phyloP scores from a whole-genome alignment of 1,284 basidiomycete species.

The Tylopilus orsonianus region DNA sequence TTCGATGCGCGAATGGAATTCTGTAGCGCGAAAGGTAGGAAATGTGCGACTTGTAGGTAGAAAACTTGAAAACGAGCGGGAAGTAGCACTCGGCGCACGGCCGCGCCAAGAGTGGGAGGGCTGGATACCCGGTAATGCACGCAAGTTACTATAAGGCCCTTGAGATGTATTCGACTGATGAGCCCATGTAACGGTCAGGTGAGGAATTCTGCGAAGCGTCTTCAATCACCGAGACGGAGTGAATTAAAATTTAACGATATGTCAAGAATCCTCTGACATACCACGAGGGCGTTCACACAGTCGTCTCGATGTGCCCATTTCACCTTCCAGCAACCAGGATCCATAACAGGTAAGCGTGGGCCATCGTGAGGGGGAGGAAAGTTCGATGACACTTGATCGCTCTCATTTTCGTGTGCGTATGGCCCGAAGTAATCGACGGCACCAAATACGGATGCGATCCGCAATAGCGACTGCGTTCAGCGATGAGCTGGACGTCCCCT shows the following conservation, averaged over 20 bases:
- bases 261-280: constrained; percentile 31
- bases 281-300: constrained; percentile 68
- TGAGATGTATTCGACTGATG: constrained; percentile 45
- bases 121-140: constrained; percentile 8
- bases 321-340: constrained; percentile 63
- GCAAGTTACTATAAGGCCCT: constrained; percentile 17
- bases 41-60: constrained; percentile 24
- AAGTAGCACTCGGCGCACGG: constrained; percentile 5
- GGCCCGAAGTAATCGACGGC: constrained; percentile 46
- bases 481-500: constrained; percentile 5
- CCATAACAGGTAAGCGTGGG: constrained; percentile 55
- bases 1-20: constrained; percentile 1
- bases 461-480: constrained; percentile 41
- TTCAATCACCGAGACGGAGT: constrained; percentile 28
- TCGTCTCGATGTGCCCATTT: constrained; percentile 77
- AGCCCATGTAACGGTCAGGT: constrained; percentile 76
- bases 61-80: constrained; percentile 21
- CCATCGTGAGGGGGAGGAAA: constrained; percentile 55
- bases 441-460: constrained; percentile 55
- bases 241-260: constrained; percentile 5
- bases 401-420: constrained; percentile 22
- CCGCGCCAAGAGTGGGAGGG: constrained; percentile 28
- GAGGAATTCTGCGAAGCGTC: constrained; percentile 67
- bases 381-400: constrained; percentile 13
- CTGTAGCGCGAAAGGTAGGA: constrained; percentile 14